A percentile compares a stretch with the other conserved stretches of the same genome.
phyloP scores from a whole-genome alignment of 495 filamentous ascomycete species.

The Aspergillus mulundensis region DNA sequence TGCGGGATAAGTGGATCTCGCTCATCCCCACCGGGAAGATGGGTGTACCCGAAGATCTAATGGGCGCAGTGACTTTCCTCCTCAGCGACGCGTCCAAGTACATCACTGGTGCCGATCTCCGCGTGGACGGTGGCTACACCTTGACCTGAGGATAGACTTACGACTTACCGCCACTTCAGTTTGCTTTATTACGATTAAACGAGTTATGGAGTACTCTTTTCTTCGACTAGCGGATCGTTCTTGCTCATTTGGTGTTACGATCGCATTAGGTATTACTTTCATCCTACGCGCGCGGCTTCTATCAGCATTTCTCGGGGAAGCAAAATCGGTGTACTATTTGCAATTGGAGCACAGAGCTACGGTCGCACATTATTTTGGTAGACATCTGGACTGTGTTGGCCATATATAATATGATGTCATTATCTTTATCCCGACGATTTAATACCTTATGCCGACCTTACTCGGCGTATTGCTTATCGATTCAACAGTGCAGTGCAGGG shows the following conservation, averaged over 20 bases:
- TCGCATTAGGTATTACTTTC: constrained; percentile 14
- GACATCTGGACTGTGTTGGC: constrained; percentile 12
- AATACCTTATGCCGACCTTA: neutral
- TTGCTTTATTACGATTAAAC: neutral
- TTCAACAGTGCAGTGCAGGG: neutral
- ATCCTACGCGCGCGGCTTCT: neutral
- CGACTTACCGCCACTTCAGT: neutral
- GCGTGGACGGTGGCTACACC: constrained; percentile 91
- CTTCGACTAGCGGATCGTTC: neutral
- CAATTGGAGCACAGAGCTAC: constrained; percentile 8
- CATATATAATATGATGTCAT: constrained; percentile 14
- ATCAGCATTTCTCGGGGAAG: constrained; percentile 8
- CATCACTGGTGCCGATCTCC: constrained; percentile 84
- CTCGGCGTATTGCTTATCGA: neutral
- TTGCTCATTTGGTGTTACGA: neutral
- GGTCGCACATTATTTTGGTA: constrained; percentile 7
- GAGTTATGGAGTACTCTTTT: neutral
- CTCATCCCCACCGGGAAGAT: constrained; percentile 89
- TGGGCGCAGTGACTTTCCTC: constrained; percentile 89
- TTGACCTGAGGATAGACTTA: constrained; percentile 53
- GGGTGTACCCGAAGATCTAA: constrained; percentile 87
- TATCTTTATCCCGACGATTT: constrained; percentile 2
- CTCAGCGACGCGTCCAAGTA: constrained; percentile 81
- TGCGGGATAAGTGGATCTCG: constrained; percentile 82
- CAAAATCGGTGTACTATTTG: constrained; percentile 6